Evolutionary conservation across 176 grass and related monocot species (phyloP).

Genomic region (sorghum (Sorghum bicolor)): DNA sequence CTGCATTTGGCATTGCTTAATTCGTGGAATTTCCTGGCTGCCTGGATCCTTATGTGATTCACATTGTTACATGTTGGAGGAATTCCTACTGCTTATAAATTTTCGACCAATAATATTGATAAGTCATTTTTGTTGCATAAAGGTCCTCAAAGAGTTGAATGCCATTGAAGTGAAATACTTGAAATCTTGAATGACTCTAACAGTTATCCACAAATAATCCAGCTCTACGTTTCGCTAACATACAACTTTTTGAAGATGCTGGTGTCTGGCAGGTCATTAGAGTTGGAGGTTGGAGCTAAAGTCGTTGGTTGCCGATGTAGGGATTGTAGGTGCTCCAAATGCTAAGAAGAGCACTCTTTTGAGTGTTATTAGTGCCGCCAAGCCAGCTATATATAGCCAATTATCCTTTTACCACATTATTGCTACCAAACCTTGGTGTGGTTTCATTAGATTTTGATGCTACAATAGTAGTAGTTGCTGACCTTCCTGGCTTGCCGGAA

Average conservation of each 20-base stretch:
- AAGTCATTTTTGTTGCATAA: neutral
- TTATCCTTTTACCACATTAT: constrained; percentile 95
- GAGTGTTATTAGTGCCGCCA: constrained; percentile 78
- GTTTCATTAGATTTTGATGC: constrained; percentile 94
- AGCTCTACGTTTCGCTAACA: neutral
- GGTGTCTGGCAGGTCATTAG: constrained; percentile 66
- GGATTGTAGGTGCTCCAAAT: constrained; percentile 97
- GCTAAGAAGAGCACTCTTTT: constrained; percentile 96
- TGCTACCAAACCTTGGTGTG: constrained; percentile 94
- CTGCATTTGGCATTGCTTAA: neutral
- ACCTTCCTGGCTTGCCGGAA: constrained; percentile 94
- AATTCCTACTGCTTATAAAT: neutral
- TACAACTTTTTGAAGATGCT: constrained; percentile 4
- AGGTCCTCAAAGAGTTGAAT: neutral
- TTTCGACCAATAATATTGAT: neutral
- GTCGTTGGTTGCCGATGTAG: constrained; percentile 93
- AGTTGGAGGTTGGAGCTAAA: constrained; percentile 99
- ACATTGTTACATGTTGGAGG: neutral
- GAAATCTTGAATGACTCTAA: neutral
- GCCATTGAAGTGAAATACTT: neutral
- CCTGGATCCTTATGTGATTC: neutral
- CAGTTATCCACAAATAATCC: neutral
- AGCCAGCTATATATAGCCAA: constrained; percentile 94
- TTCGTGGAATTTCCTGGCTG: neutral
- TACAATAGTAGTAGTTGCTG: constrained; percentile 92